Evolutionary conservation across 2,329 filamentous ascomycete genomes (phyloP).

Genomic region (Furcasterigmium sp.): DNA sequence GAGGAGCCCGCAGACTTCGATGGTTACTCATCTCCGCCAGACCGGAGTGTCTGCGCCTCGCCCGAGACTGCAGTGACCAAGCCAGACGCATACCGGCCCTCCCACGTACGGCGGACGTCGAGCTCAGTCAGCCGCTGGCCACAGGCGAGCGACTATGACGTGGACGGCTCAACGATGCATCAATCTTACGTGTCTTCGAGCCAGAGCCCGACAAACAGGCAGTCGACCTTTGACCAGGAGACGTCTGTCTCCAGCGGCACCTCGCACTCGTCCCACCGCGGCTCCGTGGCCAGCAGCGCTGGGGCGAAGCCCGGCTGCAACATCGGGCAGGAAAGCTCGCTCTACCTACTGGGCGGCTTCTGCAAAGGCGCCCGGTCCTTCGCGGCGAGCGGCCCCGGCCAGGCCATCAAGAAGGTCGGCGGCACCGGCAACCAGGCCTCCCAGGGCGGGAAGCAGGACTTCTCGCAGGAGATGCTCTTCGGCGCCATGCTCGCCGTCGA

Average conservation of each 20-base stretch:
- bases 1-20: too few relatives aligned
- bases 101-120: neutral
- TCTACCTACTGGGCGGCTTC: slow-evolving; percentile 27
- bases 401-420: slow-evolving; percentile 32
- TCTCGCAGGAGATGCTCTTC: slow-evolving; percentile 9
- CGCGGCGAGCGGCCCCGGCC: slow-evolving; percentile 25
- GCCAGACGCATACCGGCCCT: too few relatives aligned
- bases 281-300: neutral
- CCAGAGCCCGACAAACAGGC: neutral
- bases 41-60: too few relatives aligned
- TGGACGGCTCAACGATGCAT: too few relatives aligned
- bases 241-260: neutral
- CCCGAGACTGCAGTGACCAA: too few relatives aligned
- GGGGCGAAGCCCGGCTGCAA: slow-evolving; percentile 7
- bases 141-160: neutral
- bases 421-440: slow-evolving; percentile 14
- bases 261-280: neutral
- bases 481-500: slow-evolving; percentile 7
- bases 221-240: neutral
- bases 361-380: slow-evolving; percentile 32
- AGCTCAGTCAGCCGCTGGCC: neutral
- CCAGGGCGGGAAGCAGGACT: slow-evolving; percentile 8
- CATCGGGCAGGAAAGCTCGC: slow-evolving; percentile 28
- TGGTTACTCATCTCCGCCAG: too few relatives aligned
- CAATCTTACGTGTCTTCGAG: too few relatives aligned